A percentile compares a stretch with the other conserved stretches of the same genome.
Evolutionary conservation across 371 early-diverging fungal genomes (phyloP).

Genomic region (Entomophthora muscae): DNA sequence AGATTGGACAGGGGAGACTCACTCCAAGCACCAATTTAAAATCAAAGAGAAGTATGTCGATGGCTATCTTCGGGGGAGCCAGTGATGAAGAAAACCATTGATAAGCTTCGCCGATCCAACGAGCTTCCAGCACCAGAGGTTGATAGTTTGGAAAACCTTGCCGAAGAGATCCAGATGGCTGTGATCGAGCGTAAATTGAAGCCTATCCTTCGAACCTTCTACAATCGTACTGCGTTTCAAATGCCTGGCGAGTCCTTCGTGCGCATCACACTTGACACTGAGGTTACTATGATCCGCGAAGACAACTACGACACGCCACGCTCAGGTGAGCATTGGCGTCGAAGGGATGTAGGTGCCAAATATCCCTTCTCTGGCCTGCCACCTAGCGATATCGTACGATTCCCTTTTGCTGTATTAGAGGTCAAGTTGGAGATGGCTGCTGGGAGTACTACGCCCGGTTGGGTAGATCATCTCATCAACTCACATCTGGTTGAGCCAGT

Average conservation of each 20-base stretch:
- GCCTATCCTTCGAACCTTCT: slow-evolving; percentile 76
- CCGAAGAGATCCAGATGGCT: slow-evolving; percentile 67
- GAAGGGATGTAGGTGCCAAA: slow-evolving; percentile 61
- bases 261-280: slow-evolving; percentile 92
- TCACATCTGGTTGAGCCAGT: slow-evolving; percentile 89
- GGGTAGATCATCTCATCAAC: slow-evolving; percentile 79
- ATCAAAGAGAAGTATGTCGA: slow-evolving; percentile 92
- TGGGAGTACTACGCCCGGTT: slow-evolving; percentile 71
- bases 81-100: slow-evolving; percentile 57
- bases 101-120: slow-evolving; percentile 69
- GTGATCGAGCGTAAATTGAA: slow-evolving; percentile 57
- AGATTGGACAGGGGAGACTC: slow-evolving; percentile 94
- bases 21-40: slow-evolving; percentile 90
- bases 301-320: slow-evolving; percentile 58
- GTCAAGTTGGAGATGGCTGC: slow-evolving; percentile 80
- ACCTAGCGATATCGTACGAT: slow-evolving; percentile 57
- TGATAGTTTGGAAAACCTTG: slow-evolving; percentile 55
- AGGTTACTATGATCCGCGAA: slow-evolving; percentile 94
- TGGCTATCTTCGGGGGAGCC: slow-evolving; percentile 60
- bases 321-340: slow-evolving; percentile 72
- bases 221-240: slow-evolving; percentile 97
- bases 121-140: slow-evolving; percentile 67
- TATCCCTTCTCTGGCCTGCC: slow-evolving; percentile 74
- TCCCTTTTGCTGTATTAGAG: slow-evolving; percentile 97
- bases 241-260: slow-evolving; percentile 86